phyloP scores from a whole-genome alignment of 257 asterid species.

The Solanum verrucosum region DNA sequence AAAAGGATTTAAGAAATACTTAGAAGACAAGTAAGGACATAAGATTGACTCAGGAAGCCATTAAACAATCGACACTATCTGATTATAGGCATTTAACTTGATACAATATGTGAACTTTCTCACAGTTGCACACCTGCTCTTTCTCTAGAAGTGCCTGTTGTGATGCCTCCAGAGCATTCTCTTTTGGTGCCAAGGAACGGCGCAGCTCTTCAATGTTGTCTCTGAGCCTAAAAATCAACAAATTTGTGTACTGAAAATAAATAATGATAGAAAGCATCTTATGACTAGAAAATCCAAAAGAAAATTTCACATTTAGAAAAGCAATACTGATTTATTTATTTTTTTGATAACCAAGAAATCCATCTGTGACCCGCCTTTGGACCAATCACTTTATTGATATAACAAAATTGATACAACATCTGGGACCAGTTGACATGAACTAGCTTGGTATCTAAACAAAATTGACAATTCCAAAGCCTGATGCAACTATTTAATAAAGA shows the following conservation, averaged over 20 bases:
- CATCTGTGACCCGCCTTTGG: too few species aligned
- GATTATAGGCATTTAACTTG: background rate
- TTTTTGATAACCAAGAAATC: too few species aligned
- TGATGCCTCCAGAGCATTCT: slow-evolving; percentile 71
- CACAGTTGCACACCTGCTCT: slow-evolving; percentile 60
- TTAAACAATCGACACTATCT: background rate
- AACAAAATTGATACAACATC: background rate
- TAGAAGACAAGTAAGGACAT: background rate
- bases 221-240: slow-evolving; percentile 54
- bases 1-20: background rate
- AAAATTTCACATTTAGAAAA: background rate
- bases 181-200: slow-evolving; percentile 71
- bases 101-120: background rate
- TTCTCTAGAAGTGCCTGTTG: slow-evolving; percentile 76
- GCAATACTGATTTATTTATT: background rate
- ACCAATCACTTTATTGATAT: background rate
- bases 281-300: background rate
- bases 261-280: background rate
- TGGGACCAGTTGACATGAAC: background rate
- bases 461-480: background rate
- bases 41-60: background rate
- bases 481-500: background rate
- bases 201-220: slow-evolving; percentile 88
- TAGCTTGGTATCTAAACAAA: background rate
- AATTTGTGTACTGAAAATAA: slow-evolving; percentile 8